Evolutionary conservation across 23 red algal species (phyloP).

Genomic region (Pyropia yezoensis): DNA sequence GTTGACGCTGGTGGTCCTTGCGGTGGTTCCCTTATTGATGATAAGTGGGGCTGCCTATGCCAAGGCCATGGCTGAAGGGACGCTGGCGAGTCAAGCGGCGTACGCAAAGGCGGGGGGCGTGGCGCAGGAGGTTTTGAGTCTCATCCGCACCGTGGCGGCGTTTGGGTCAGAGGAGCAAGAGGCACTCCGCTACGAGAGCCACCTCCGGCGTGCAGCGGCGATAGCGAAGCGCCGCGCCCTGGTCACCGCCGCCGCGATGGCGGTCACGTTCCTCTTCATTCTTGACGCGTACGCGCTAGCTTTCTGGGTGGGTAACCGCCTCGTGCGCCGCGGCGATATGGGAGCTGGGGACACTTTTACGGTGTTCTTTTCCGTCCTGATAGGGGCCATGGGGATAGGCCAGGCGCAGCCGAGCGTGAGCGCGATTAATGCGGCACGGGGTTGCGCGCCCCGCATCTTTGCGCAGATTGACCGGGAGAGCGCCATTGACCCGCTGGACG

Average conservation of each 20-base stretch:
- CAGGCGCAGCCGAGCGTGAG: slow-evolving; percentile 1
- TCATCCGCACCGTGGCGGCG: slow-evolving; percentile 73
- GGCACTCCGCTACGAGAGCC: slow-evolving; percentile 37
- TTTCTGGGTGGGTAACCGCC: slow-evolving; percentile 58
- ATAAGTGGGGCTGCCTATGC: slow-evolving; percentile 42
- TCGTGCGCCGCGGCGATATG: slow-evolving; percentile 26
- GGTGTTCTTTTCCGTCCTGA: slow-evolving; percentile 40
- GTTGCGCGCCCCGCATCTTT: slow-evolving; percentile 1
- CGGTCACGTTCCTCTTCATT: slow-evolving; percentile 69
- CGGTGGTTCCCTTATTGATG: slow-evolving; percentile 71
- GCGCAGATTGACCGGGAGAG: not conserved
- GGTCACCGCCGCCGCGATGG: slow-evolving; percentile 41
- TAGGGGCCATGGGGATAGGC: slow-evolving; percentile 43
- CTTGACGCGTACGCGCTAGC: slow-evolving; percentile 76
- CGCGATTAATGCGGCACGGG: slow-evolving; percentile 1
- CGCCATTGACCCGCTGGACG: not conserved
- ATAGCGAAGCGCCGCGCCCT: slow-evolving; percentile 33
- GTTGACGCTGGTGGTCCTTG: slow-evolving; percentile 58
- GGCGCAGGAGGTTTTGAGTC: slow-evolving; percentile 54
- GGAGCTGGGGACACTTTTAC: slow-evolving; percentile 29
- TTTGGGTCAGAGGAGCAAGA: slow-evolving; percentile 53
- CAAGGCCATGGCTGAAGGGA: slow-evolving; percentile 61
- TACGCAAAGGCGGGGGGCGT: slow-evolving; percentile 75
- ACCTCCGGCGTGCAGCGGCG: slow-evolving; percentile 32
- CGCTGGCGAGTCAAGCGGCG: slow-evolving; percentile 52